These are phyloP conservation scores for Astrothelium macrocarpum DNA, from an alignment of 495 filamentous ascomycete genomes.

Conservation along the genomic window DNA sequence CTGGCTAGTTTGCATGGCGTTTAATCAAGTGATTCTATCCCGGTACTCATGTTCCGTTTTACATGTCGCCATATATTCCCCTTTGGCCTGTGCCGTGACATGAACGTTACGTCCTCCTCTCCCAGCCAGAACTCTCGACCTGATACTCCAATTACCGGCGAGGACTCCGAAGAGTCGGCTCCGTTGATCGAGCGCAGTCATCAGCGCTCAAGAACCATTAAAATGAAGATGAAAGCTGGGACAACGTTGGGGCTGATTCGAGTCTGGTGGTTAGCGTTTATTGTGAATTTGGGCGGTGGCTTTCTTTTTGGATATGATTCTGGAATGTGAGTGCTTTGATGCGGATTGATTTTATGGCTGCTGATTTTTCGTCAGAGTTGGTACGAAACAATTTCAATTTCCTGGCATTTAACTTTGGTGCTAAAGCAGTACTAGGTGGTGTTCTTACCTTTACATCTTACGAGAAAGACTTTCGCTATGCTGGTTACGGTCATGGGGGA, in stretches of 20 bases:
- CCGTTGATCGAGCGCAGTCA: not conserved
- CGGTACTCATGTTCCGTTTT: not conserved
- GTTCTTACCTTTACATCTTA: conserved; percentile 21
- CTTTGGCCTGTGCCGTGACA: not conserved
- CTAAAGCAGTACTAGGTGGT: conserved; percentile 10
- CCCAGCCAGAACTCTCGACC: not conserved
- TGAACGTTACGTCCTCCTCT: not conserved
- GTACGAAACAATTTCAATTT: not conserved
- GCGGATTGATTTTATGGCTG: not conserved
- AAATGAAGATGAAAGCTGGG: not conserved
- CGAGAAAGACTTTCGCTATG: conserved; percentile 16
- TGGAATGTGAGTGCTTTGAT: conserved; percentile 13
- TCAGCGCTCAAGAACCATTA: not conserved
- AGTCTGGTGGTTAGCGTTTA: not conserved
- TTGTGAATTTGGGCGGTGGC: conserved; percentile 5
- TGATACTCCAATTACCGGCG: not conserved
- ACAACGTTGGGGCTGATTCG: conserved; percentile 1
- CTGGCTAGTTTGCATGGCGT: not conserved
- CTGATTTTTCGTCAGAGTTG: not conserved
- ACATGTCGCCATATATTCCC: not conserved
- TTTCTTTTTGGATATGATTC: conserved; percentile 21
- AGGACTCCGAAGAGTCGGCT: not conserved
- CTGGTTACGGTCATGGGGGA: not conserved
- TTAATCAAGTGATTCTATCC: not conserved
- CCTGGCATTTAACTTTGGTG: too few relatives aligned